Percentiles rank a stretch among this genome's conserved stretches.
Evolutionary conservation across 345 rosid genomes (phyloP).

Genomic region (Pistacia atlantica): DNA sequence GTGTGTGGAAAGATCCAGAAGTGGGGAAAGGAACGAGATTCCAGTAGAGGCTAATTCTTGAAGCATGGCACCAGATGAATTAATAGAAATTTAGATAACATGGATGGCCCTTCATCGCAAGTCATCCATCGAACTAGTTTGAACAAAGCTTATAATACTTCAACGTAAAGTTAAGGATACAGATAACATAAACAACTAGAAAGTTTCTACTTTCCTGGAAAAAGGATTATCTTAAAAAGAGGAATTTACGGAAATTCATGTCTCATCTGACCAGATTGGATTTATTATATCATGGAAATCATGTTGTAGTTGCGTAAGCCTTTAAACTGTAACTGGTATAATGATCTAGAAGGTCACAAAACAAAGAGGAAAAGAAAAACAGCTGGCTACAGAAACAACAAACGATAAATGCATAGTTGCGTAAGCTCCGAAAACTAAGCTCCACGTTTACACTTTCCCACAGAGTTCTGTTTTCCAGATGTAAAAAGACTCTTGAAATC

Average conservation of each 20-base stretch:
- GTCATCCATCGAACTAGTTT: constrained; percentile 3
- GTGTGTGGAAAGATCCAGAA: background rate
- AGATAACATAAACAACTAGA: background rate
- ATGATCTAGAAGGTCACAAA: background rate
- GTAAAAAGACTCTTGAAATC: background rate
- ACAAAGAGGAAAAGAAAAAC: background rate
- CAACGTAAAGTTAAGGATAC: background rate
- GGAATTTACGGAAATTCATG: background rate
- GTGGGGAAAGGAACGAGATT: background rate
- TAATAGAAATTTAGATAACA: background rate
- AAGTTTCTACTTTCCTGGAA: background rate
- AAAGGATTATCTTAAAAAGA: too few species aligned
- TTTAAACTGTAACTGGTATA: background rate
- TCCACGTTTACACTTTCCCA: background rate
- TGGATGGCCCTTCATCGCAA: constrained; percentile 3
- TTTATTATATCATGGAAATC: too few species aligned
- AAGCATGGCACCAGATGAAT: background rate
- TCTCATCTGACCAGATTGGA: background rate
- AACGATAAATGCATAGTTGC: background rate
- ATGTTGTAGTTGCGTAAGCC: background rate
- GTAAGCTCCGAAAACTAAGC: background rate
- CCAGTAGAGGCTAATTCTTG: background rate
- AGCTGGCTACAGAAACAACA: background rate
- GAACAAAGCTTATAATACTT: background rate
- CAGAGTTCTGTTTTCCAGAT: background rate